A percentile compares a stretch with the other conserved stretches of the same genome.
phyloP scores from a whole-genome alignment of 1,284 basidiomycete genomes.

The Pisolithus thermaeus region DNA sequence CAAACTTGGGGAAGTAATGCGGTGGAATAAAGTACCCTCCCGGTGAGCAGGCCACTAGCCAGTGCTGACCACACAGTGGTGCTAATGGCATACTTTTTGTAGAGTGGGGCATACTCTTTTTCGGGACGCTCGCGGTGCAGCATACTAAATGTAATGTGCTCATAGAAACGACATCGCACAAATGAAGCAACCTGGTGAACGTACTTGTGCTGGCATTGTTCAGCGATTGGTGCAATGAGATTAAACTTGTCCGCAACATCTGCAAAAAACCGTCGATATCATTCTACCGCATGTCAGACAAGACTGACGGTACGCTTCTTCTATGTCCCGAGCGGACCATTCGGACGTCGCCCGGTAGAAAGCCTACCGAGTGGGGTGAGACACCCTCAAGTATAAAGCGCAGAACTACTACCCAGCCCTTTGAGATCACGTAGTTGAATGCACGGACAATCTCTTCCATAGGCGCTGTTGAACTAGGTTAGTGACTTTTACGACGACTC shows the following conservation, averaged over 20 bases:
- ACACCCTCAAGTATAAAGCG: background rate
- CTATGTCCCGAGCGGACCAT: slow-evolving; percentile 52
- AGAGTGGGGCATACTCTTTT: slow-evolving; percentile 47
- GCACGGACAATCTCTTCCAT: slow-evolving; percentile 46
- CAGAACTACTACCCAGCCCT: slow-evolving; percentile 29
- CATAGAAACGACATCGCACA: no score
- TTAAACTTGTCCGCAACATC: slow-evolving; percentile 51
- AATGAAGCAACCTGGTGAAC: background rate
- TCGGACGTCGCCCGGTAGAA: slow-evolving; percentile 54
- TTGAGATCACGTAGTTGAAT: slow-evolving; percentile 39
- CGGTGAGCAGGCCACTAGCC: slow-evolving; percentile 47
- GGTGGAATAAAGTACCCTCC: slow-evolving; percentile 31
- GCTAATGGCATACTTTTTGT: slow-evolving; percentile 34
- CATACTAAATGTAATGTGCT: slow-evolving; percentile 22
- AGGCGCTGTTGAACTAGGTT: slow-evolving; percentile 19
- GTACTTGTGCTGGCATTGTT: slow-evolving; percentile 52
- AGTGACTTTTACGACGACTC: background rate
- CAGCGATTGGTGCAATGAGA: slow-evolving; percentile 53
- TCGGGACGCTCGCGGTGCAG: slow-evolving; percentile 53
- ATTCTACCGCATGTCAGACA: background rate
- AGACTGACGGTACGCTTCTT: slow-evolving; percentile 43
- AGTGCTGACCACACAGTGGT: slow-evolving; percentile 61
- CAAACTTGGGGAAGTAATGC: background rate
- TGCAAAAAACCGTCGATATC: slow-evolving; percentile 6
- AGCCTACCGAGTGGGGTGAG: slow-evolving; percentile 21